Conservation (phyloP, 2,329 filamentous ascomycete genomes). For the Hypomyces rosellus region DNA sequence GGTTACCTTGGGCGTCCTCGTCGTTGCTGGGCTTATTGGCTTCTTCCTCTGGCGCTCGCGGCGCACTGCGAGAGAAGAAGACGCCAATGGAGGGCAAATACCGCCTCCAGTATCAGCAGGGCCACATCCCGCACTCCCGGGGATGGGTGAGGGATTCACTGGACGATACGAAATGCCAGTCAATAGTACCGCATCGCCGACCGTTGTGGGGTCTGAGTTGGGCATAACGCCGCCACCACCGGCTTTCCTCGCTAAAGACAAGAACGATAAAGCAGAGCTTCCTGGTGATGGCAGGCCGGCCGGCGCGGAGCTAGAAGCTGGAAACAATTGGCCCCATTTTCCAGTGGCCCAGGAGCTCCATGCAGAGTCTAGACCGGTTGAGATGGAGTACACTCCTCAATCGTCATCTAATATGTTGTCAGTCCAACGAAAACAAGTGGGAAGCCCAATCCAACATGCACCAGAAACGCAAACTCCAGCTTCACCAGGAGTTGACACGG, state of each 20-base stretch:
- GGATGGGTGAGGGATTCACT: background rate
- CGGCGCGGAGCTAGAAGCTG: background rate
- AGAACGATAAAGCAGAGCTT: background rate
- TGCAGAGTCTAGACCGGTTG: conserved; percentile 1
- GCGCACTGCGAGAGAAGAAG: background rate
- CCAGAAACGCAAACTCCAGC: background rate
- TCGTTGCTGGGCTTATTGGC: background rate
- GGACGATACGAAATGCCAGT: conserved; percentile 1
- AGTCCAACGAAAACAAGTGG: background rate
- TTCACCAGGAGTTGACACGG: background rate
- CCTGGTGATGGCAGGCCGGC: background rate
- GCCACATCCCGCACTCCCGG: background rate
- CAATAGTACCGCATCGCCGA: background rate
- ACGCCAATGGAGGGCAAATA: background rate
- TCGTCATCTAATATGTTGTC: background rate
- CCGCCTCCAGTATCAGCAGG: background rate
- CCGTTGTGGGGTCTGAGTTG: background rate
- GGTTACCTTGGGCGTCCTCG: conserved; percentile 4
- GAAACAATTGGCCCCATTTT: background rate
- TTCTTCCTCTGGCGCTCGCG: background rate
- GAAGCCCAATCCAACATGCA: background rate
- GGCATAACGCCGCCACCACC: background rate
- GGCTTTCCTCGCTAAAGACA: background rate
- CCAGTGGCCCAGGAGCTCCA: background rate
- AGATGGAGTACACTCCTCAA: background rate